Conservation (phyloP, 345 rosid species). For the Abelmoschus esculentus region DNA sequence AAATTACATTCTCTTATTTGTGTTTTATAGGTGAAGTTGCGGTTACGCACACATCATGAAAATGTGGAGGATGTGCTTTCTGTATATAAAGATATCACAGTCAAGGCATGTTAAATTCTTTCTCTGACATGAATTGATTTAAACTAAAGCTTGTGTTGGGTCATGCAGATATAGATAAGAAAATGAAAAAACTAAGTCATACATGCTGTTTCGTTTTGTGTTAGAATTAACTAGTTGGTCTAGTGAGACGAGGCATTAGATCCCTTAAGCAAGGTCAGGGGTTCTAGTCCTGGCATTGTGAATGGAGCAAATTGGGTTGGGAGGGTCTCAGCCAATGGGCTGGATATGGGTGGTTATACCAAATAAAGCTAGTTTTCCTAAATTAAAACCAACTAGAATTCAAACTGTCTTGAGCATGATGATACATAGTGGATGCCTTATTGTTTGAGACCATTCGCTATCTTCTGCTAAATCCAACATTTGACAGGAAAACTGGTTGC, state of each 20-base stretch:
- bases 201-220: not conserved
- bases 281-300: too few species aligned
- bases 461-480: not conserved
- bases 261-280: too few species aligned
- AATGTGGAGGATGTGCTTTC: constrained; percentile 87
- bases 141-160: not conserved
- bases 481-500: not conserved
- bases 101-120: constrained; percentile 47
- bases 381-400: not conserved
- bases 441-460: constrained; percentile 5
- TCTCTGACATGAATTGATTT: not conserved
- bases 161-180: not conserved
- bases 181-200: not conserved
- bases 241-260: too few species aligned
- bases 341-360: too few species aligned
- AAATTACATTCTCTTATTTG: not conserved
- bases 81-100: constrained; percentile 57
- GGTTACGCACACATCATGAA: constrained; percentile 63
- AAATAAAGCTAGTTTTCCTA: not conserved
- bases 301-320: too few species aligned
- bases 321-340: too few species aligned
- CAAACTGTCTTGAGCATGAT: not conserved
- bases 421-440: not conserved
- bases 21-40: constrained; percentile 61
- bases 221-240: not conserved